Conservation (phyloP, 805 yeast genomes). For the Suhomyces vadensis region DNA sequence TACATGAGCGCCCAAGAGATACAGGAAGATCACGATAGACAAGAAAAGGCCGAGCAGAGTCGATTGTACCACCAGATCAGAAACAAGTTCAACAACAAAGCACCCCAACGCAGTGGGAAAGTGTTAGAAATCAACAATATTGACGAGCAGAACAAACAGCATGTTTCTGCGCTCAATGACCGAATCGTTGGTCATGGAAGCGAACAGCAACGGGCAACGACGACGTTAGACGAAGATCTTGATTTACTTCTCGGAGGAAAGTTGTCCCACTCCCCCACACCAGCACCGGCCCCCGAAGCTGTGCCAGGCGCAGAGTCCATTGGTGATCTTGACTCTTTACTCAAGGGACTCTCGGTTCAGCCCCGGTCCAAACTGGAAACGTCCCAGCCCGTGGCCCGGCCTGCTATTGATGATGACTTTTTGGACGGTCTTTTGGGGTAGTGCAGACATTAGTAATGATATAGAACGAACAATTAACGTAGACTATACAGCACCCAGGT, state of each 20-base stretch:
- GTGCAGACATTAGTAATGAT: neutral
- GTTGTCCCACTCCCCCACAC: constrained; percentile 1
- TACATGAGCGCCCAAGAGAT: constrained; percentile 29
- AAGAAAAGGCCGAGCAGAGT: constrained; percentile 26
- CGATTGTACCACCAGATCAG: constrained; percentile 31
- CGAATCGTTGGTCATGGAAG: neutral
- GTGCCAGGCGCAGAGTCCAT: too few species aligned
- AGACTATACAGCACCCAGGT: too few species aligned
- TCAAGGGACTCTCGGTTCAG: neutral
- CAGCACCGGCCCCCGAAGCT: neutral
- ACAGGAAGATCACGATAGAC: constrained; percentile 25
- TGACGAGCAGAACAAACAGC: constrained; percentile 16
- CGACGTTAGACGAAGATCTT: constrained; percentile 13
- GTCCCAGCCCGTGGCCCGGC: neutral
- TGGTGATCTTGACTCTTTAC: constrained; percentile 1
- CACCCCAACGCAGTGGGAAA: constrained; percentile 11
- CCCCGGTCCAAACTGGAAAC: neutral
- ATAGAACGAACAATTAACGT: neutral
- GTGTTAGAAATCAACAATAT: constrained; percentile 40
- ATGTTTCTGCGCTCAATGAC: constrained; percentile 10
- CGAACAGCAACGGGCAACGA: constrained; percentile 5
- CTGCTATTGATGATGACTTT: constrained; percentile 7
- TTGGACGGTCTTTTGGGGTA: constrained; percentile 20
- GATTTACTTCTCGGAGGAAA: constrained; percentile 13
- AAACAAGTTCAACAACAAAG: constrained; percentile 22